A percentile compares a stretch with the other conserved stretches of the same genome.
Conservation (phyloP, 768 basidiomycete genomes). For the Xerocomellus amylosporus region DNA sequence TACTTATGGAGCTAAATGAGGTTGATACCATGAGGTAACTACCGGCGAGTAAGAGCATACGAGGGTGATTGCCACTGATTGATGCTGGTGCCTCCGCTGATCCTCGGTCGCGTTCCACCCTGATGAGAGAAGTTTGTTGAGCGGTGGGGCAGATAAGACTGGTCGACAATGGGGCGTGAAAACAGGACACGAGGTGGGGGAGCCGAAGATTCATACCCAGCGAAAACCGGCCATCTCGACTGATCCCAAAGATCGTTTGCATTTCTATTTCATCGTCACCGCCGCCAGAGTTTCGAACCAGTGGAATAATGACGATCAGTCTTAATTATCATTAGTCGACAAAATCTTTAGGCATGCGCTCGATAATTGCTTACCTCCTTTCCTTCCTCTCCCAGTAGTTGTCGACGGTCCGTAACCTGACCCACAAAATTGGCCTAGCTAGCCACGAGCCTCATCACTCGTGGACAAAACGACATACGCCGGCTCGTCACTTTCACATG, state of each 20-base stretch:
- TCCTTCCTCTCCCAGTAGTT: slow-evolving; percentile 74
- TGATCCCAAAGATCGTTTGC: slow-evolving; percentile 3
- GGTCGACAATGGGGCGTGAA: not conserved
- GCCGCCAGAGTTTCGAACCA: slow-evolving; percentile 68
- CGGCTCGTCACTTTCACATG: slow-evolving; percentile 50
- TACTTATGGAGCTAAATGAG: no score
- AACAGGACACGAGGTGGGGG: not conserved
- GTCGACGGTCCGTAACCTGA: slow-evolving; percentile 70
- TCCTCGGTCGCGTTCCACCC: not conserved
- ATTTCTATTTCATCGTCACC: slow-evolving; percentile 34
- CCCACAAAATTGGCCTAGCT: slow-evolving; percentile 36
- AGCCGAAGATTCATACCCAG: no score
- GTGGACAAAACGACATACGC: slow-evolving; percentile 34
- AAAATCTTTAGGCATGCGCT: not conserved
- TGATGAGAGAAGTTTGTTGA: not conserved
- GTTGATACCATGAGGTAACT: no score
- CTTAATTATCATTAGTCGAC: slow-evolving; percentile 25
- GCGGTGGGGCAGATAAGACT: not conserved
- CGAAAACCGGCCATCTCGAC: no score
- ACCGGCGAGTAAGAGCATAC: not conserved
- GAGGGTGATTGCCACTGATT: not conserved
- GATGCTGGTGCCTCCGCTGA: not conserved
- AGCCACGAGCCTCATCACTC: not conserved
- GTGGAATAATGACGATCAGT: slow-evolving; percentile 69
- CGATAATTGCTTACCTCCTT: slow-evolving; percentile 37